Evolutionary conservation across 345 rosid genomes (phyloP), one percentile per base, ranked within the genome.

Genomic region (Hibiscus syriacus): DNA sequence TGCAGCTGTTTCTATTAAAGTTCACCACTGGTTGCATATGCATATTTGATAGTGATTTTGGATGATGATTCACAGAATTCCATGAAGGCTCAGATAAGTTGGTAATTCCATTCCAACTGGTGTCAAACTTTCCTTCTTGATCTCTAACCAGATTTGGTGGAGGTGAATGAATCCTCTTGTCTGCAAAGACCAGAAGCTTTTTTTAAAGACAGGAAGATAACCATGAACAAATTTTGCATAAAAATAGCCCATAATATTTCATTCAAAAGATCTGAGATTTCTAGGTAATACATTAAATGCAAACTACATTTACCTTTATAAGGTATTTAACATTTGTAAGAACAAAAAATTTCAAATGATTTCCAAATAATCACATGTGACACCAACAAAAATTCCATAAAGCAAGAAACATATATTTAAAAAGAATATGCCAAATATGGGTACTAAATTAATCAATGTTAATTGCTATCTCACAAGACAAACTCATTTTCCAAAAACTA

Each of bases 11-110:
- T 68, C 73, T 77, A 66, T 73, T 77, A 26, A 70, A 32, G 73
- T 70, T 72, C 57, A 79, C 65, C 17, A 79, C 61, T 27, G 72
- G 76, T 71, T 64, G 78, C 69, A 48, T 68, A 67, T 71, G 64
- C 54, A 77, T 70, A 74, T 77, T 83, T 66, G 85, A 74, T 79
- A 81, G 77, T 50, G 76, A 77, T 74, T 73, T 80, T 39, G 75
- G 72, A 45, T 53, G 79, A 54, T 61, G 73, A 74, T 77, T 84
- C 64, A 69, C 26, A 65, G 84, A 50, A 64, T 75, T 79, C 83
- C 76, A 64, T 5, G 81, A 77, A 68, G 74, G 72, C 77, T 81
- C 80, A 22, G 82, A 80, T 39, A 76, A 66, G 67, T 55, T 81
- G 30, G 81, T 65, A 63, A 74, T 68, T 69, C 75, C 82, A 34